phyloP scores from a whole-genome alignment of 75 land plant species.

The Cryptomeria japonica region DNA sequence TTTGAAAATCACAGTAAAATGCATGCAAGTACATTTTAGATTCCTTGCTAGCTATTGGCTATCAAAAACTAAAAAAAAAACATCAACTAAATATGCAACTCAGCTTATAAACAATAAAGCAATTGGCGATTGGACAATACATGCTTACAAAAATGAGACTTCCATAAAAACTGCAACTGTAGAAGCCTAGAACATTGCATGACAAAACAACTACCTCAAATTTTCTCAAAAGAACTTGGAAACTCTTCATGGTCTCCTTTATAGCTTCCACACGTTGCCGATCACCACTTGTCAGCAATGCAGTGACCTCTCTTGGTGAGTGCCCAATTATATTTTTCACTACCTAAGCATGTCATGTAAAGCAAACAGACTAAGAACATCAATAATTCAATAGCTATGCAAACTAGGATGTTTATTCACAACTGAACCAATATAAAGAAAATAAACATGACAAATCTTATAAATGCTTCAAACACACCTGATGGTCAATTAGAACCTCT shows the following conservation, averaged over 20 bases:
- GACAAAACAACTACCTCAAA: slow-evolving; percentile 68
- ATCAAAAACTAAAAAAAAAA: neutral
- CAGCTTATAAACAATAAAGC: neutral
- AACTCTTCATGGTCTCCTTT: slow-evolving; percentile 59
- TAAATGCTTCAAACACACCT: slow-evolving; percentile 42
- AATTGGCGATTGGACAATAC: neutral
- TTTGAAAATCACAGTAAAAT: neutral
- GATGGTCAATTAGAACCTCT: slow-evolving; percentile 66
- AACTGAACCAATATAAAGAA: neutral
- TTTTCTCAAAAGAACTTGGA: slow-evolving; percentile 62
- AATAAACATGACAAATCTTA: neutral
- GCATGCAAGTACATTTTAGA: neutral
- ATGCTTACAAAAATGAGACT: neutral
- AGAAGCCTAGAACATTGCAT: neutral
- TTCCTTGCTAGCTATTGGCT: neutral
- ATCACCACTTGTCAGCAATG: slow-evolving; percentile 59
- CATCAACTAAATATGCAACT: neutral
- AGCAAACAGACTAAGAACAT: neutral
- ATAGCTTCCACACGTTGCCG: slow-evolving; percentile 28
- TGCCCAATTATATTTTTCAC: slow-evolving; percentile 60
- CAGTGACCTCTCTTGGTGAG: slow-evolving; percentile 70
- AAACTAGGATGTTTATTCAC: neutral
- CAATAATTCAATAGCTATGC: neutral
- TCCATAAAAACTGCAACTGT: neutral
- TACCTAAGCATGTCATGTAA: slow-evolving; percentile 39